Evolutionary conservation across 306 rosid species (phyloP).

Genomic region (Corylus heterophylla): DNA sequence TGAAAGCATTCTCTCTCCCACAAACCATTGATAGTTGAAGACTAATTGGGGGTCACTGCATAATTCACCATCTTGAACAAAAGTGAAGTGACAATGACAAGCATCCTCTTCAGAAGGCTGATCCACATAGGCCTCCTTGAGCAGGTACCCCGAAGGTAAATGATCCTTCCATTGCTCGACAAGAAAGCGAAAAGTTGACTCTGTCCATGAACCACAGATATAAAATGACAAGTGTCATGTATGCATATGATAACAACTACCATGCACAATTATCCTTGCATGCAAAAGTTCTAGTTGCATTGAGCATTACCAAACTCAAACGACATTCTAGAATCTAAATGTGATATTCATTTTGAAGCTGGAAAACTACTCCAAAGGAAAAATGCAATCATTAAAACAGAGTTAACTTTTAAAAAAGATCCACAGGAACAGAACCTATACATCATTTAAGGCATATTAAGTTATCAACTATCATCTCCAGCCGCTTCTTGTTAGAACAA

Average conservation of each 20-base stretch:
- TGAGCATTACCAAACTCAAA: background rate
- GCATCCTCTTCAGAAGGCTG: conserved; percentile 89
- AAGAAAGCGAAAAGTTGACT: conserved; percentile 79
- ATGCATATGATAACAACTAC: background rate
- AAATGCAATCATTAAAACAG: background rate
- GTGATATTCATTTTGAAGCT: background rate
- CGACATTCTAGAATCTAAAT: background rate
- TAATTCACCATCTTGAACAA: conserved; percentile 54
- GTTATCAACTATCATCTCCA: background rate
- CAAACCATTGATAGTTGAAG: conserved; percentile 89
- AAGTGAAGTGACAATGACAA: conserved; percentile 76
- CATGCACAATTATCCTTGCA: background rate
- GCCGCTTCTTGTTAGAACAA: background rate
- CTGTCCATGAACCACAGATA: conserved; percentile 39
- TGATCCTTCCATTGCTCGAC: conserved; percentile 87
- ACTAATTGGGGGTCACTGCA: conserved; percentile 46
- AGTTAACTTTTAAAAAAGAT: background rate
- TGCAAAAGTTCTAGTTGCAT: background rate
- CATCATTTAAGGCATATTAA: background rate
- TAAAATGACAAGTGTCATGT: background rate
- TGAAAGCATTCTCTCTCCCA: conserved; percentile 68
- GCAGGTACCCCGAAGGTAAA: conserved; percentile 61
- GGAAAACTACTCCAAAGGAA: background rate
- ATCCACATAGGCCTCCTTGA: conserved; percentile 82
- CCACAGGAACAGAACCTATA: background rate